A percentile compares a stretch with the other conserved stretches of the same genome.
Evolutionary conservation across 83 land plant genomes (phyloP).

Genomic region (Picea abies): DNA sequence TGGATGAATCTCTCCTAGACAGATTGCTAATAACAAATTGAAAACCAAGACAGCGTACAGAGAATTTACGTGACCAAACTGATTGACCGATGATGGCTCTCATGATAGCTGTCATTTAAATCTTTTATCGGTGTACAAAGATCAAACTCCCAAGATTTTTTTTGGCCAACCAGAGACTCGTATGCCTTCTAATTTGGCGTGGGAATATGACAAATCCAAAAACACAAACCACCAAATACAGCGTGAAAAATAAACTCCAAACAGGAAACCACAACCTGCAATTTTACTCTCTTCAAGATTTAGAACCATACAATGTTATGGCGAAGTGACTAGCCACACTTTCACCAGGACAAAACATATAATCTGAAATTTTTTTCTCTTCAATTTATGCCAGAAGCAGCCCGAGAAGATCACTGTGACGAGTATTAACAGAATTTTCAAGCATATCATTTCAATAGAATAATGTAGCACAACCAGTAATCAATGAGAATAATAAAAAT

Average conservation of each 20-base stretch:
- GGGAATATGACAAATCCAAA: neutral
- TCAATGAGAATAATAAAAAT: constrained; percentile 13
- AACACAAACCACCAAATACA: neutral
- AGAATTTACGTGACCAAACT: constrained; percentile 11
- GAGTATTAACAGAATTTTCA: no score
- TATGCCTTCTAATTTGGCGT: neutral
- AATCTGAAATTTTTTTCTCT: neutral
- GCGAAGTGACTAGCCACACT: neutral
- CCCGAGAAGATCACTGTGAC: no score
- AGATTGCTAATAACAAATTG: neutral
- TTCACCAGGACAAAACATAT: neutral
- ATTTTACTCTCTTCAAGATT: neutral
- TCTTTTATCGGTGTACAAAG: constrained; percentile 9
- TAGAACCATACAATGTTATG: neutral
- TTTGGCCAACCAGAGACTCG: neutral
- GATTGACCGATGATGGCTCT: neutral
- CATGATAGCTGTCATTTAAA: neutral
- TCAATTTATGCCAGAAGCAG: neutral
- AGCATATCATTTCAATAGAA: constrained; percentile 6
- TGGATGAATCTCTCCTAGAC: no score
- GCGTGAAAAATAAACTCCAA: constrained; percentile 17
- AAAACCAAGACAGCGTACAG: constrained; percentile 10
- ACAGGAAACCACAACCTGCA: neutral
- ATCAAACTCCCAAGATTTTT: neutral
- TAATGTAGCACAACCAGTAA: constrained; percentile 13